Evolutionary conservation across 2,329 filamentous ascomycete species (phyloP).

Genomic region (Neonectria punicea): DNA sequence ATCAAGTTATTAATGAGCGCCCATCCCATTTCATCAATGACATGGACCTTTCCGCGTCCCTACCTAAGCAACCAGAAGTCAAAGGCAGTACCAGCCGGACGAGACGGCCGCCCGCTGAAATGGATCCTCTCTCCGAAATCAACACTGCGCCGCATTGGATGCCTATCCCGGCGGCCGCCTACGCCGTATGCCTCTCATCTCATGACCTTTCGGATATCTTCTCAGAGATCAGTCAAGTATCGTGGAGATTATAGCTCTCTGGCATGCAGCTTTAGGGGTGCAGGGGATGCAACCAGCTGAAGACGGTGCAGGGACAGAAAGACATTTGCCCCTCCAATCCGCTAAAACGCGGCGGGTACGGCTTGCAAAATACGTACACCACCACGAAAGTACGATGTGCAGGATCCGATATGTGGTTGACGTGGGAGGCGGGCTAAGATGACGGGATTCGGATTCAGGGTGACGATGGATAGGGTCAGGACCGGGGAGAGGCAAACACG

Average conservation of each 20-base stretch:
- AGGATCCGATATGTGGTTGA: conserved; percentile 27
- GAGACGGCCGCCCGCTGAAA: not conserved
- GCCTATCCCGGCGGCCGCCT: not conserved
- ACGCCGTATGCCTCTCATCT: not conserved
- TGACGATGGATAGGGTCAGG: conserved; percentile 20
- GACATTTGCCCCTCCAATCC: conserved; percentile 3
- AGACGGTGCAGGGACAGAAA: conserved; percentile 3
- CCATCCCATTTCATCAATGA: not conserved
- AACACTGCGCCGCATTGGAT: conserved; percentile 1
- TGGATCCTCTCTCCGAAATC: not conserved
- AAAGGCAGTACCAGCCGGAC: not conserved
- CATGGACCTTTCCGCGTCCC: not conserved
- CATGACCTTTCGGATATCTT: not conserved
- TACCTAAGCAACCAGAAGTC: not conserved
- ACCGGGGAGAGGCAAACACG: conserved; percentile 28
- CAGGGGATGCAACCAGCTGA: not conserved
- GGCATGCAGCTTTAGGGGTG: not conserved
- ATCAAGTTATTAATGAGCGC: not conserved
- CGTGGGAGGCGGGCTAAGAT: conserved; percentile 29
- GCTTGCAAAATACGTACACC: conserved; percentile 1
- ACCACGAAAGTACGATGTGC: not conserved
- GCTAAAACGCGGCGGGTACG: not conserved
- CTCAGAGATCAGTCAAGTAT: conserved; percentile 4
- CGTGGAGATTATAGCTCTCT: not conserved
- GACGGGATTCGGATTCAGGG: conserved; percentile 22